phyloP scores from a whole-genome alignment of 495 filamentous ascomycete species.

The Entonaema liquescens region DNA sequence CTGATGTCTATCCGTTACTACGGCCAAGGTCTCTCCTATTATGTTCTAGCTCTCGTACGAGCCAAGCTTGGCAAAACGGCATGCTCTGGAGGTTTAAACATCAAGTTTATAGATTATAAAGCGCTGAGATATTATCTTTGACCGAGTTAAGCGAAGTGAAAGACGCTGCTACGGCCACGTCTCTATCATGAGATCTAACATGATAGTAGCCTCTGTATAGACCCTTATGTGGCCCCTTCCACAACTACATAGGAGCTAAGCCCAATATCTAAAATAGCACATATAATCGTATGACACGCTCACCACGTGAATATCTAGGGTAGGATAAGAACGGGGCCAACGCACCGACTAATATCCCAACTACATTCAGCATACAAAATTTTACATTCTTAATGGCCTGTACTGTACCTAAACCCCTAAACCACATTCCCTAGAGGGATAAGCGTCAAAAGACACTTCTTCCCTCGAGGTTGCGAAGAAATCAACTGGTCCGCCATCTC shows the following conservation, averaged over 20 bases:
- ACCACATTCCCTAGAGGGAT: conserved; percentile 29
- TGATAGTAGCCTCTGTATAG: neutral
- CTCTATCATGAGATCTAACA: neutral
- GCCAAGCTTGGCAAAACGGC: neutral
- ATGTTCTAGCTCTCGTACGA: neutral
- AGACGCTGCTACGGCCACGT: neutral
- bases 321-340: neutral
- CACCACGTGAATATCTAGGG: neutral
- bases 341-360: neutral
- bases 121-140: neutral
- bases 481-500: conserved; percentile 70
- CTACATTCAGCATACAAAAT: neutral
- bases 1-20: neutral
- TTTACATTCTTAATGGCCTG: neutral
- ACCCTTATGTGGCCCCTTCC: neutral
- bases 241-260: neutral
- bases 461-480: conserved; percentile 62
- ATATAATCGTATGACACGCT: neutral
- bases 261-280: neutral
- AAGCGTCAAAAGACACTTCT: conserved; percentile 61
- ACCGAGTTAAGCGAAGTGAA: neutral
- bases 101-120: neutral
- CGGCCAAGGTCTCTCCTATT: neutral
- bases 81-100: neutral
- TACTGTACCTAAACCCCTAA: neutral